Percentiles rank a stretch among this genome's conserved stretches.
These are phyloP conservation scores for Pleurotus ostreatus DNA, from an alignment of 768 basidiomycete species.

Conservation along the genomic window DNA sequence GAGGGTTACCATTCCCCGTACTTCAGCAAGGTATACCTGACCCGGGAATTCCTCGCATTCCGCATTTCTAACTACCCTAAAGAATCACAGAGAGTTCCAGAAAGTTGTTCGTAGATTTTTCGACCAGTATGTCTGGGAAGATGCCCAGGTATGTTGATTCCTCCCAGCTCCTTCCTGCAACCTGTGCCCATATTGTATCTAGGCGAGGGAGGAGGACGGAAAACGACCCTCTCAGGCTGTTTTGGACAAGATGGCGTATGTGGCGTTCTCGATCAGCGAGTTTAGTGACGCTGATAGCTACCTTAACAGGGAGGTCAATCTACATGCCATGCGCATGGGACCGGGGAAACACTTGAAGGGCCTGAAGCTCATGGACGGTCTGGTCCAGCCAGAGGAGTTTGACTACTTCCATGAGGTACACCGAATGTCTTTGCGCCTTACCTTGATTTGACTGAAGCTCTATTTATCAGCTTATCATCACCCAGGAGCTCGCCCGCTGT, in stretches of 20 bases:
- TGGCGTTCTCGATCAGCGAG: conserved; percentile 8
- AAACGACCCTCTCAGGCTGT: conserved; percentile 79
- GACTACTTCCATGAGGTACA: conserved; percentile 85
- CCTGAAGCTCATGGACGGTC: conserved; percentile 69
- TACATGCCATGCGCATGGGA: conserved; percentile 92
- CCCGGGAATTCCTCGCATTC: conserved; percentile 22
- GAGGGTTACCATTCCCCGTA: conserved; percentile 67
- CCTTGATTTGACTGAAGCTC: not conserved
- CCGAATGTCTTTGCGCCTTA: not conserved
- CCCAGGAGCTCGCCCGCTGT: conserved; percentile 70
- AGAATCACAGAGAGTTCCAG: conserved; percentile 61
- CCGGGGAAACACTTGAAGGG: conserved; percentile 90
- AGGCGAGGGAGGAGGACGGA: conserved; percentile 82
- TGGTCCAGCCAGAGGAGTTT: conserved; percentile 82
- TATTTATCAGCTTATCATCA: conserved; percentile 57
- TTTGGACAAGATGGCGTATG: conserved; percentile 68
- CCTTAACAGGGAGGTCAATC: conserved; percentile 60
- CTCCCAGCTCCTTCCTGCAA: not conserved
- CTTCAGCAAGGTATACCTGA: conserved; percentile 60
- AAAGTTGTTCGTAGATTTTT: conserved; percentile 62
- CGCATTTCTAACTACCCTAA: conserved; percentile 10
- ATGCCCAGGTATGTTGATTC: conserved; percentile 31
- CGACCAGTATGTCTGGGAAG: conserved; percentile 62
- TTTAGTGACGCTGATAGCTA: too few relatives aligned
- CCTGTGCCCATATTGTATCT: conserved; percentile 24